Conservation (phyloP, 345 rosid species). For the Rhodomyrtus tomentosa region DNA sequence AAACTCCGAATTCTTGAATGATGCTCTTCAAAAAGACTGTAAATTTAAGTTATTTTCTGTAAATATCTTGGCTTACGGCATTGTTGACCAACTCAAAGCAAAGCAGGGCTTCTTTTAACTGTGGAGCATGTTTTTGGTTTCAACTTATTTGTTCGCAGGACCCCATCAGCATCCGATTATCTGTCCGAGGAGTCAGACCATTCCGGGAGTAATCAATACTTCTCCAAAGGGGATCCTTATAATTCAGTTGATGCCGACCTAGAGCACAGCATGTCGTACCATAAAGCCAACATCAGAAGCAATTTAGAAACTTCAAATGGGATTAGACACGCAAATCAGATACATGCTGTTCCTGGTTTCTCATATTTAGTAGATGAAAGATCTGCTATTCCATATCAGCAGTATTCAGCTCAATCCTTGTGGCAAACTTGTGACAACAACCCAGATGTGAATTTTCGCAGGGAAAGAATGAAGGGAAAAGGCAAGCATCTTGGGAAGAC, state of each 20-base stretch:
- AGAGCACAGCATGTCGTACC: constrained; percentile 65
- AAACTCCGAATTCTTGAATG: not conserved
- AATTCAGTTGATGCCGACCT: constrained; percentile 42
- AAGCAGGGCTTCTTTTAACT: not conserved
- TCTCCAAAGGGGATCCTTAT: constrained; percentile 43
- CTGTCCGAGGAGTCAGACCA: constrained; percentile 49
- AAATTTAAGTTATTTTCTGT: not conserved
- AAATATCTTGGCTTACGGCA: not conserved
- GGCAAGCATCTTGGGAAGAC: constrained; percentile 25
- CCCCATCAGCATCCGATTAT: constrained; percentile 53
- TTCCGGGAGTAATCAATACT: constrained; percentile 36
- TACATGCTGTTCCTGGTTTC: constrained; percentile 34
- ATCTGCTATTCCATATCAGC: constrained; percentile 13
- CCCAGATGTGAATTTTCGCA: constrained; percentile 14
- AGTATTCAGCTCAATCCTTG: constrained; percentile 7
- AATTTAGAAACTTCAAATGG: constrained; percentile 28
- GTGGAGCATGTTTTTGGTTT: not conserved
- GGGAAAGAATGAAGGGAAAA: constrained; percentile 15
- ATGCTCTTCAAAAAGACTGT: not conserved
- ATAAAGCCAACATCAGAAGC: constrained; percentile 36
- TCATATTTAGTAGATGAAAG: constrained; percentile 46
- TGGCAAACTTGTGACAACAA: constrained; percentile 18
- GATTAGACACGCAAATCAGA: constrained; percentile 31
- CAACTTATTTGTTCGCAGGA: constrained; percentile 37
- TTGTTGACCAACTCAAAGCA: not conserved